These are phyloP conservation scores for Anacardium occidentale DNA, from an alignment of 345 rosid species.

Conservation along the genomic window DNA sequence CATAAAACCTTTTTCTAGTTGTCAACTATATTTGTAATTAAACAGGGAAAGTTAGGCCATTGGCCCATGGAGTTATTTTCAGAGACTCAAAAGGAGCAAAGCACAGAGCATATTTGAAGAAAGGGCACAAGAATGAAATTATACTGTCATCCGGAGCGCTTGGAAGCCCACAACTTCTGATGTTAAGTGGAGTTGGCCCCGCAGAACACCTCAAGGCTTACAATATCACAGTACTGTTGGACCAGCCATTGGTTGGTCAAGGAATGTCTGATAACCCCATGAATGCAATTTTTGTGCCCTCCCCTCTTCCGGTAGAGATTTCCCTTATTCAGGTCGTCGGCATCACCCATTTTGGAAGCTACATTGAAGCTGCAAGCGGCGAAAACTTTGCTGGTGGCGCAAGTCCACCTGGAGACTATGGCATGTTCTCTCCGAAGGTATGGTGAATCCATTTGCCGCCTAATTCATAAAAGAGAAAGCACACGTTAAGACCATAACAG, in stretches of 20 bases:
- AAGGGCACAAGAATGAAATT: conserved; percentile 44
- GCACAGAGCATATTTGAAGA: conserved; percentile 46
- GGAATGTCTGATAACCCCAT: conserved; percentile 76
- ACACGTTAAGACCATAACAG: too few species aligned
- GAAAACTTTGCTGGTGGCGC: conserved; percentile 39
- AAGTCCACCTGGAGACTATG: conserved; percentile 31
- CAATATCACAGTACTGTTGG: conserved; percentile 44
- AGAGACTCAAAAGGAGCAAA: conserved; percentile 39
- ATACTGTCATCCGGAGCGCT: conserved; percentile 63
- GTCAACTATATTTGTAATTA: neutral
- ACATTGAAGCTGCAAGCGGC: conserved; percentile 64
- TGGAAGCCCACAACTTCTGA: conserved; percentile 72
- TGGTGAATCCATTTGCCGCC: neutral
- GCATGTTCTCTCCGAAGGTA: conserved; percentile 58
- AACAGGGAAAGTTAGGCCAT: conserved; percentile 30
- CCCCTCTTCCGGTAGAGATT: conserved; percentile 62
- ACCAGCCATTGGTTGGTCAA: conserved; percentile 66
- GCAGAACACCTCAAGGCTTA: conserved; percentile 38
- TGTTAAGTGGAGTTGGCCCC: conserved; percentile 82
- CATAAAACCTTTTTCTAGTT: too few species aligned
- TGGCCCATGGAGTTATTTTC: conserved; percentile 60
- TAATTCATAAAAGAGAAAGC: too few species aligned
- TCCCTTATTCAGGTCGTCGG: conserved; percentile 82
- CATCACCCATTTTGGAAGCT: conserved; percentile 54
- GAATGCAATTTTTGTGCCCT: conserved; percentile 66